Conservation (phyloP, 1,284 basidiomycete genomes). For the Boletus smithii region DNA sequence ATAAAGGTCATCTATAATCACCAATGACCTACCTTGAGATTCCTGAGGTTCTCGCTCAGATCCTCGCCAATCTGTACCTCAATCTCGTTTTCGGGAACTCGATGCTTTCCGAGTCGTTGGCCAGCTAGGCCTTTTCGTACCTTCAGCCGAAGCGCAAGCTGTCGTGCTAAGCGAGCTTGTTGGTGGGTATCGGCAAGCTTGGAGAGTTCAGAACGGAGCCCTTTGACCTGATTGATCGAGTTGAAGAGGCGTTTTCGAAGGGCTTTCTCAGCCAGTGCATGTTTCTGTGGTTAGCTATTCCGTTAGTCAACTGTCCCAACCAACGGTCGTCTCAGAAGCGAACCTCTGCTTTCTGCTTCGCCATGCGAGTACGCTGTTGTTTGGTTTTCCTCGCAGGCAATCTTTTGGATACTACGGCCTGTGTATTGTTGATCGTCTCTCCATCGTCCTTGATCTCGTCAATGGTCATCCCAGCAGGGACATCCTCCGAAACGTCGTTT, state of each 20-base stretch:
- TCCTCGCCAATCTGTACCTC: constrained; percentile 93
- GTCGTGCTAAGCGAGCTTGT: constrained; percentile 42
- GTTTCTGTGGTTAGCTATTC: constrained; percentile 47
- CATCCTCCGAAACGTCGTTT: constrained; percentile 25
- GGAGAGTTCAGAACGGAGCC: constrained; percentile 46
- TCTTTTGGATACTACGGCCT: constrained; percentile 41
- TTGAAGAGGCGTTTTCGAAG: constrained; percentile 57
- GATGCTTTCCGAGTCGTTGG: constrained; percentile 72
- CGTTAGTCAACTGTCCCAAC: not conserved
- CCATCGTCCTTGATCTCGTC: constrained; percentile 44
- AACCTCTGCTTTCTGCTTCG: constrained; percentile 61
- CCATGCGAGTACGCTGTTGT: constrained; percentile 63
- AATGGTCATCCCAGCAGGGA: constrained; percentile 59
- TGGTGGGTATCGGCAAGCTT: constrained; percentile 43
- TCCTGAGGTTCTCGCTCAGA: constrained; percentile 81
- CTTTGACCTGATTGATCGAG: constrained; percentile 53
- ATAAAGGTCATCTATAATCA: not conserved
- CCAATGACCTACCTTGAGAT: constrained; percentile 64
- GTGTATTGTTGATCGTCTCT: constrained; percentile 31
- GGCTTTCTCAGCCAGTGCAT: constrained; percentile 54
- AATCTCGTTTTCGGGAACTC: constrained; percentile 65
- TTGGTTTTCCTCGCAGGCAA: constrained; percentile 69
- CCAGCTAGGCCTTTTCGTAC: constrained; percentile 55
- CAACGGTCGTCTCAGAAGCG: constrained; percentile 12
- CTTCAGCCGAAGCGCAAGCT: constrained; percentile 34